A percentile compares a stretch with the other conserved stretches of the same genome.
Evolutionary conservation across 1,284 basidiomycete species (phyloP).

Genomic region (Trichosporon sp.): DNA sequence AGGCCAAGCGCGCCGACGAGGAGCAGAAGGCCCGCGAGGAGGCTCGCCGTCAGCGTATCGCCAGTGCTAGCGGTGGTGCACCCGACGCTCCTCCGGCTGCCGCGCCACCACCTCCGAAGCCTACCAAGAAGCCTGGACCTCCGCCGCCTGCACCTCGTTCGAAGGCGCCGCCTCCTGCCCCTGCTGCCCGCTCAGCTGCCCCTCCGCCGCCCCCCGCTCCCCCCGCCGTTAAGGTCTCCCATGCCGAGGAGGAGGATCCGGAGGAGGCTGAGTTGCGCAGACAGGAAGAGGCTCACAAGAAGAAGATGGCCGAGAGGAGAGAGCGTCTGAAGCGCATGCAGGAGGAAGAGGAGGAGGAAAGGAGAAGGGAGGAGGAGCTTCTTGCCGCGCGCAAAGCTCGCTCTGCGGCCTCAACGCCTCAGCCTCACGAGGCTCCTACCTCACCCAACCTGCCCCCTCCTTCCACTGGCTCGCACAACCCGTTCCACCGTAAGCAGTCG

Average conservation of each 20-base stretch:
- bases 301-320: slow-evolving; percentile 61
- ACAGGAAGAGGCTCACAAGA: slow-evolving; percentile 61
- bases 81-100: slow-evolving; percentile 30
- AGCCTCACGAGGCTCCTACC: slow-evolving; percentile 17
- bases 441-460: not conserved
- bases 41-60: slow-evolving; percentile 61
- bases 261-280: slow-evolving; percentile 61
- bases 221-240: slow-evolving; percentile 38
- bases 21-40: slow-evolving; percentile 71
- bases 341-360: slow-evolving; percentile 64
- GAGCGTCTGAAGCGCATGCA: slow-evolving; percentile 64
- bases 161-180: slow-evolving; percentile 14
- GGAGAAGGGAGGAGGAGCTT: slow-evolving; percentile 59
- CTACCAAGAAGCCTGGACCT: slow-evolving; percentile 27
- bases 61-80: slow-evolving; percentile 53
- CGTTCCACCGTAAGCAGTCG: slow-evolving; percentile 50
- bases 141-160: slow-evolving; percentile 33
- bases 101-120: slow-evolving; percentile 39
- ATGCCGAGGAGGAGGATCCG: slow-evolving; percentile 51
- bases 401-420: slow-evolving; percentile 22
- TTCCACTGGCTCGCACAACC: slow-evolving; percentile 36
- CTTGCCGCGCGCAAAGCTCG: slow-evolving; percentile 42
- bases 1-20: slow-evolving; percentile 63
- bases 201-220: slow-evolving; percentile 37
- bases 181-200: slow-evolving; percentile 15